Evolutionary conservation across 352 stramenopile species (phyloP).

Genomic region (Globisporangium nagaii): DNA sequence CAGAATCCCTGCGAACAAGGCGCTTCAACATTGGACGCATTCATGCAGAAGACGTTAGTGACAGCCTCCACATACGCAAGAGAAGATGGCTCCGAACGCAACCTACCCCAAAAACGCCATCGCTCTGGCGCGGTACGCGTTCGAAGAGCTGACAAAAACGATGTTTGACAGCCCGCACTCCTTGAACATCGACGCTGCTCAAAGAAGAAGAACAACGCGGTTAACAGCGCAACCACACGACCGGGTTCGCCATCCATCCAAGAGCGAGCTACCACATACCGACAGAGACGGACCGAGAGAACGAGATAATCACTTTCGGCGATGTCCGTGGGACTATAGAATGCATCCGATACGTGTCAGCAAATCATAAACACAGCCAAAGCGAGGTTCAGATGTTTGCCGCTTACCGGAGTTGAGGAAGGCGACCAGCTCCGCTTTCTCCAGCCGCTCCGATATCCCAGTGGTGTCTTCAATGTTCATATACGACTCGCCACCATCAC

Average conservation of each 20-base stretch:
- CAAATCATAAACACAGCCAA: too few relatives aligned
- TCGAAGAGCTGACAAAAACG: slow-evolving; percentile 48
- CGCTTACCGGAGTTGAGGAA: slow-evolving; percentile 23
- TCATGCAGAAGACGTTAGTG: too few relatives aligned
- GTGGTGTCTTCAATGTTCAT: slow-evolving; percentile 28
- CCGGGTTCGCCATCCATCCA: too few relatives aligned
- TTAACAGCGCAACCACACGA: not conserved
- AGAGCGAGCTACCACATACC: slow-evolving; percentile 25
- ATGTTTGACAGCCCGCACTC: slow-evolving; percentile 39
- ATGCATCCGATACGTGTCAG: not conserved
- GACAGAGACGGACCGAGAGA: slow-evolving; percentile 20
- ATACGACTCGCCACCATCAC: slow-evolving; percentile 25
- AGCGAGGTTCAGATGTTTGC: too few relatives aligned
- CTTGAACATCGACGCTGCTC: slow-evolving; percentile 41
- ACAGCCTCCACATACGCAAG: too few relatives aligned
- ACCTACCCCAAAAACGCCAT: slow-evolving; percentile 46
- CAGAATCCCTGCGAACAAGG: slow-evolving; percentile 41
- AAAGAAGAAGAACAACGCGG: not conserved
- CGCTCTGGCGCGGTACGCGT: slow-evolving; percentile 26
- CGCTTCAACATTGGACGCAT: slow-evolving; percentile 19
- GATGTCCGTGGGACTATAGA: slow-evolving; percentile 1
- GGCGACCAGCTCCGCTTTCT: slow-evolving; percentile 22
- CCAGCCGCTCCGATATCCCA: slow-evolving; percentile 23
- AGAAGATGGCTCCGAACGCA: too few relatives aligned
- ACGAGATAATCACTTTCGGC: slow-evolving; percentile 32